A percentile compares a stretch with the other conserved stretches of the same genome.
Conservation (phyloP, 805 yeast species). For the Kuraishia borneana region DNA sequence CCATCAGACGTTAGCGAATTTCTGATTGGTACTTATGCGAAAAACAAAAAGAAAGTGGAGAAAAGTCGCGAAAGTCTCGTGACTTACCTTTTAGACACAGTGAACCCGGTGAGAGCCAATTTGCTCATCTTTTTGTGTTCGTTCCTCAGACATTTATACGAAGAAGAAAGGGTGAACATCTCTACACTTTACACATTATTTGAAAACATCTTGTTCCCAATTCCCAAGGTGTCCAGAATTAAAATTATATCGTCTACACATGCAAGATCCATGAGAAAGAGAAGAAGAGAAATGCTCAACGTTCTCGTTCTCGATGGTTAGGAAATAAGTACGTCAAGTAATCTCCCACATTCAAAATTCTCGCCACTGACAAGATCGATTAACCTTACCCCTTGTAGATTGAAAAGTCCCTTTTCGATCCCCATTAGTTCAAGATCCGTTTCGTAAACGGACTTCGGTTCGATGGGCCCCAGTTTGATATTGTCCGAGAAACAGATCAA, state of each 20-base stretch:
- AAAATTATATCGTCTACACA: conserved; percentile 15
- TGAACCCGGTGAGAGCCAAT: conserved; percentile 29
- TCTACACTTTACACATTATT: conserved; percentile 14
- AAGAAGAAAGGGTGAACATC: conserved; percentile 13
- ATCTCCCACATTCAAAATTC: conserved; percentile 55
- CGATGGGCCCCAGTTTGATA: conserved; percentile 48
- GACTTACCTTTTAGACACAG: conserved; percentile 23
- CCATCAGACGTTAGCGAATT: conserved; percentile 16
- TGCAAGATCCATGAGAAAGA: conserved; percentile 14
- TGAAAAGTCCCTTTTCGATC: conserved; percentile 51
- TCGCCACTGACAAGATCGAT: conserved; percentile 58
- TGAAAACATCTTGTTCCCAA: conserved; percentile 17
- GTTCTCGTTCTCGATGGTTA: conserved; percentile 6
- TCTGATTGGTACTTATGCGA: conserved; percentile 8
- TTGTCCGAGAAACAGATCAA: conserved; percentile 56
- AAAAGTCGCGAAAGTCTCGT: conserved; percentile 12
- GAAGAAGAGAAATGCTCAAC: conserved; percentile 19
- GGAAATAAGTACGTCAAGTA: conserved; percentile 57
- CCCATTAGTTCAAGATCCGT: conserved; percentile 52
- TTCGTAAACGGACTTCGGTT: conserved; percentile 53
- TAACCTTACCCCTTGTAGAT: conserved; percentile 53
- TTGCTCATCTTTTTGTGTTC: conserved; percentile 26
- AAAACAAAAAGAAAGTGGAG: conserved; percentile 1
- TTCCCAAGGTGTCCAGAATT: conserved; percentile 13
- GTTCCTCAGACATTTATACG: conserved; percentile 21